Evolutionary conservation across 2,329 filamentous ascomycete species (phyloP).

Genomic region (Trichoderma lentiforme): DNA sequence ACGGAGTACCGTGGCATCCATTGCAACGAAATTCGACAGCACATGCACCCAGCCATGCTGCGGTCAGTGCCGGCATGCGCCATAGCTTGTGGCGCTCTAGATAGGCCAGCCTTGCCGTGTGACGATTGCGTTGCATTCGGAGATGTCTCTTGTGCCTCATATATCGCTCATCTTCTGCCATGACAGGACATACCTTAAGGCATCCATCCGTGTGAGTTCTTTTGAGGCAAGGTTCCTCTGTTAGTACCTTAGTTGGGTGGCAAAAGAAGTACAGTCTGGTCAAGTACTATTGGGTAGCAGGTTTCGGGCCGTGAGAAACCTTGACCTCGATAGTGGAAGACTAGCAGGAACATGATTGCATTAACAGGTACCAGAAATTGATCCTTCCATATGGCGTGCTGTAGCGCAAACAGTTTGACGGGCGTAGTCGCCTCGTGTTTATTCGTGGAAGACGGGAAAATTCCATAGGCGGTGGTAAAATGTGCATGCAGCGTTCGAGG

Average conservation of each 20-base stretch:
- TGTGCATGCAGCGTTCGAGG: neutral
- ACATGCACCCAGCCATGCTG: neutral
- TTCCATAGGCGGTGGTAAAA: neutral
- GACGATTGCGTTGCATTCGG: slow-evolving; percentile 17
- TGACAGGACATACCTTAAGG: neutral
- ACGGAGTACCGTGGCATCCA: neutral
- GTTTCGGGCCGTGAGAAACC: neutral
- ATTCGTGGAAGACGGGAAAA: neutral
- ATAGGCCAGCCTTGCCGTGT: neutral
- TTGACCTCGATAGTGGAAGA: neutral
- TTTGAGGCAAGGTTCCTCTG: neutral
- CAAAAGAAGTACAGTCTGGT: neutral
- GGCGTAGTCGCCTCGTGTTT: neutral
- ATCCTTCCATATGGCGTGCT: neutral
- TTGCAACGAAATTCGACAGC: neutral
- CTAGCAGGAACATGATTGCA: neutral
- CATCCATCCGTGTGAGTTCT: neutral
- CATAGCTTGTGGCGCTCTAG: neutral
- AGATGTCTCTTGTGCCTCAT: neutral
- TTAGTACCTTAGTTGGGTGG: neutral
- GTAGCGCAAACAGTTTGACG: neutral
- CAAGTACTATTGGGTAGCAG: neutral
- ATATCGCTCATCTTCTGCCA: slow-evolving; percentile 1
- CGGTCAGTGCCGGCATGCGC: neutral
- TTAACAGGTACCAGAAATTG: neutral